Evolutionary conservation across 1,284 basidiomycete species (phyloP).

Genomic region (Papiliotrema flavescens): DNA sequence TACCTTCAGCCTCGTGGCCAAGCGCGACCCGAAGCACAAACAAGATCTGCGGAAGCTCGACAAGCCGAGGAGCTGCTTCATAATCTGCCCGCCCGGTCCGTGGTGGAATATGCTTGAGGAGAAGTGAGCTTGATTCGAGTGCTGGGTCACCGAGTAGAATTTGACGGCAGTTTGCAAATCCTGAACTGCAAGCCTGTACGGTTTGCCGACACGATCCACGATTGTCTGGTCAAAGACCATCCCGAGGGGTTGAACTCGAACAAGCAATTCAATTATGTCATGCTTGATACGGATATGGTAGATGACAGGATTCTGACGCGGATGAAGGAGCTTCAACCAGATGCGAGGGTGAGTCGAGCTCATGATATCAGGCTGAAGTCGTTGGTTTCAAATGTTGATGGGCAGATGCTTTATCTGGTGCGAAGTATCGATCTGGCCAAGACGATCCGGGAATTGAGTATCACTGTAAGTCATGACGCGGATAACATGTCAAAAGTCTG

Average conservation of each 20-base stretch:
- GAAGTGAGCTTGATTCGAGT: slow-evolving; percentile 16
- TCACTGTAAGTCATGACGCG: slow-evolving; percentile 10
- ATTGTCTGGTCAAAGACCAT: slow-evolving; percentile 15
- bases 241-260: slow-evolving; percentile 22
- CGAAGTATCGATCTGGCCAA: slow-evolving; percentile 30
- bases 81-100: slow-evolving; percentile 20
- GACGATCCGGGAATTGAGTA: slow-evolving; percentile 14
- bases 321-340: slow-evolving; percentile 27
- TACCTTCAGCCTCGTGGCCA: slow-evolving; percentile 37
- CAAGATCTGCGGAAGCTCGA: not conserved
- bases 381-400: not conserved
- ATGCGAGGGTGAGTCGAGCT: slow-evolving; percentile 19
- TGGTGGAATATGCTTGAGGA: slow-evolving; percentile 32
- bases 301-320: slow-evolving; percentile 7
- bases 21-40: slow-evolving; percentile 9
- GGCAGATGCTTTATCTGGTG: slow-evolving; percentile 32
- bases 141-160: too few species aligned
- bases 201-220: slow-evolving; percentile 18
- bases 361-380: not conserved
- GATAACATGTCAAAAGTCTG: not conserved
- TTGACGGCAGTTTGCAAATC: slow-evolving; percentile 13
- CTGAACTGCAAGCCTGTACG: slow-evolving; percentile 32
- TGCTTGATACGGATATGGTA: slow-evolving; percentile 25
- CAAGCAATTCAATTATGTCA: slow-evolving; percentile 17
- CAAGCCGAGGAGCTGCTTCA: slow-evolving; percentile 15